phyloP scores from a whole-genome alignment of 1,284 basidiomycete species.

The Tilletiopsis washingtonensis region DNA sequence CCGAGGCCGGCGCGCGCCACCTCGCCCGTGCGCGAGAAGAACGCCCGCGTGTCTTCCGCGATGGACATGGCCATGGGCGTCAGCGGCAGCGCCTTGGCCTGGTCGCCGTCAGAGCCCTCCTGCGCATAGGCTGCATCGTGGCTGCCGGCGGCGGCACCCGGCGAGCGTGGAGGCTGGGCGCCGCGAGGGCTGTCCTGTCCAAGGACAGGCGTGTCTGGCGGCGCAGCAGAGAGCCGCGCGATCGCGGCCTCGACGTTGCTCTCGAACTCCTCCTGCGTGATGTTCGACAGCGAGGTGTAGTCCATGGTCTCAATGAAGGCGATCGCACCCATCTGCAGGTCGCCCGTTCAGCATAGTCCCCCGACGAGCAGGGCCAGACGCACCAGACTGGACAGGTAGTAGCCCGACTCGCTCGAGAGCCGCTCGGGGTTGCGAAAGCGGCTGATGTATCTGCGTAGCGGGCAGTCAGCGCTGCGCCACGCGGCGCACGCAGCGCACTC shows the following conservation, averaged over 20 bases:
- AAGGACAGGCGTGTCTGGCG: background rate
- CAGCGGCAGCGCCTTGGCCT: conserved; percentile 14
- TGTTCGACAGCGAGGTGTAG: conserved; percentile 80
- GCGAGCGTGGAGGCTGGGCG: no score
- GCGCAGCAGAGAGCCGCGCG: background rate
- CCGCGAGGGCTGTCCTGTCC: no score
- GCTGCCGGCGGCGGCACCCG: no score
- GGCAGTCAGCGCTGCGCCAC: background rate
- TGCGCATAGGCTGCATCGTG: no score
- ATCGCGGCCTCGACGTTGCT: conserved; percentile 1
- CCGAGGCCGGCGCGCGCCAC: conserved; percentile 34
- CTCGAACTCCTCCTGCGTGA: conserved; percentile 87
- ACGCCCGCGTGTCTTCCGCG: conserved; percentile 43
- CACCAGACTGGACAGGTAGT: conserved; percentile 89
- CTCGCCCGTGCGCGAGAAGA: conserved; percentile 44
- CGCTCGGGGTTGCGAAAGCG: conserved; percentile 85
- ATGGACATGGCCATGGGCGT: conserved; percentile 27
- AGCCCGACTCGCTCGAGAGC: conserved; percentile 87
- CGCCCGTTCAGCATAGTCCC: background rate
- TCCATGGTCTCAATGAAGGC: conserved; percentile 97
- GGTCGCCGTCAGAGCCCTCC: background rate
- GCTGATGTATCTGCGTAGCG: conserved; percentile 60
- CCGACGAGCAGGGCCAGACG: conserved; percentile 2
- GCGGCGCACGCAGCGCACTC: background rate
- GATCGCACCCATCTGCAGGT: conserved; percentile 55